Conservation (phyloP, 129 eudicot species). For the Saussurea involucrata region DNA sequence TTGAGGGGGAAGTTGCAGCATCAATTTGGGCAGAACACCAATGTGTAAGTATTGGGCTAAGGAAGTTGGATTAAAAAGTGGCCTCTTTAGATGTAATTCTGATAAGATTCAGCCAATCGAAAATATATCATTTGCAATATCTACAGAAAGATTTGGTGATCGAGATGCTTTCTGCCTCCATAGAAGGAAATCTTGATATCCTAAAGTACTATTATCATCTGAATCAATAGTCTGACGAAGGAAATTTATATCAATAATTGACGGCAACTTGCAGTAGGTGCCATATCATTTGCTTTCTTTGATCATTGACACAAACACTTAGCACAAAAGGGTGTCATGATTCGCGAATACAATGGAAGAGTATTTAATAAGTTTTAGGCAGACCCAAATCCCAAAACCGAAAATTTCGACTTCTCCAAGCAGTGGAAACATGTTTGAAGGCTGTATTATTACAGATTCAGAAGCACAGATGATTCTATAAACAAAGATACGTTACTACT, state of each 20-base stretch:
- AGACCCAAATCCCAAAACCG: slow-evolving; percentile 6
- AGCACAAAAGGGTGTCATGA: background rate
- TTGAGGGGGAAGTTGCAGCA: slow-evolving; percentile 68
- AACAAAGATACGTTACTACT: background rate
- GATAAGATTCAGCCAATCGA: slow-evolving; percentile 87
- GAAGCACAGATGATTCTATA: background rate
- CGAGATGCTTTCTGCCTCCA: slow-evolving; percentile 55
- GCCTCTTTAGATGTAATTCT: slow-evolving; percentile 73
- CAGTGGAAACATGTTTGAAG: background rate
- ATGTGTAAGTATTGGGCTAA: slow-evolving; percentile 49
- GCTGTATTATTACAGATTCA: background rate
- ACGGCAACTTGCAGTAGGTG: slow-evolving; percentile 14
- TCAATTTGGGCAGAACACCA: slow-evolving; percentile 62
- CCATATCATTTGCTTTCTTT: slow-evolving; percentile 3
- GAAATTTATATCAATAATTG: slow-evolving; percentile 47
- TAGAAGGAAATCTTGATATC: slow-evolving; percentile 80
- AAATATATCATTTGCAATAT: slow-evolving; percentile 67
- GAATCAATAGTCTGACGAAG: slow-evolving; percentile 73
- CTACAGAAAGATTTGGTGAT: slow-evolving; percentile 29
- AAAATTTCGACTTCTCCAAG: background rate
- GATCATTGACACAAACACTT: background rate
- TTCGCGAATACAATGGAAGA: background rate
- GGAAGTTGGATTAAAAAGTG: slow-evolving; percentile 72
- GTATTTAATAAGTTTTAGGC: background rate
- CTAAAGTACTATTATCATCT: slow-evolving; percentile 53